These are phyloP conservation scores for Fusarium coicis DNA, from an alignment of 2,329 filamentous ascomycete genomes.

Conservation along the genomic window DNA sequence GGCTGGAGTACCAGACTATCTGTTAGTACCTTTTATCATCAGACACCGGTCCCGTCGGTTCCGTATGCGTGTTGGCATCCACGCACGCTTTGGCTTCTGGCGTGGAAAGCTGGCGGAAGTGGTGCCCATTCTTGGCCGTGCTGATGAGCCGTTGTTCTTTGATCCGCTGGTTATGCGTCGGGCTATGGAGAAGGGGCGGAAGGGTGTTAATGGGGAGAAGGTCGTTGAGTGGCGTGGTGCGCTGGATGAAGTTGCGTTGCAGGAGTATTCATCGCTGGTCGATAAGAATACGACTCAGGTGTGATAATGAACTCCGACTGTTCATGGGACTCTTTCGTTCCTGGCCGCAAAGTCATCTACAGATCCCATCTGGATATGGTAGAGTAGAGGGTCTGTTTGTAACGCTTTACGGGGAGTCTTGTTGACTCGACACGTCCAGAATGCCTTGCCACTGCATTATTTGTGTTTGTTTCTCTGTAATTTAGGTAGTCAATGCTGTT, in stretches of 20 bases:
- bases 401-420: background rate
- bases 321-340: background rate
- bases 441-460: background rate
- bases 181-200: background rate
- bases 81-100: background rate
- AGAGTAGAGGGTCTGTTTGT: too few relatives aligned
- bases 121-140: background rate
- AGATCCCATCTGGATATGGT: too few relatives aligned
- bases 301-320: too few relatives aligned
- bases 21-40: background rate
- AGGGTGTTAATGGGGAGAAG: background rate
- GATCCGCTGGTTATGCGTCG: background rate
- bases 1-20: background rate
- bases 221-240: background rate
- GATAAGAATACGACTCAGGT: background rate
- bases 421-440: background rate
- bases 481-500: accelerated
- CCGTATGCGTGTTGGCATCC: background rate
- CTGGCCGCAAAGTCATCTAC: accelerated
- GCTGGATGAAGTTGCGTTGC: background rate
- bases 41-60: background rate
- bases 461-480: background rate
- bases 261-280: background rate
- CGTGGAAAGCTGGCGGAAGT: background rate
- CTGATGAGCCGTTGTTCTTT: background rate